phyloP scores from a whole-genome alignment of 2,329 filamentous ascomycete genomes.

The Aureobasidium sp. region DNA sequence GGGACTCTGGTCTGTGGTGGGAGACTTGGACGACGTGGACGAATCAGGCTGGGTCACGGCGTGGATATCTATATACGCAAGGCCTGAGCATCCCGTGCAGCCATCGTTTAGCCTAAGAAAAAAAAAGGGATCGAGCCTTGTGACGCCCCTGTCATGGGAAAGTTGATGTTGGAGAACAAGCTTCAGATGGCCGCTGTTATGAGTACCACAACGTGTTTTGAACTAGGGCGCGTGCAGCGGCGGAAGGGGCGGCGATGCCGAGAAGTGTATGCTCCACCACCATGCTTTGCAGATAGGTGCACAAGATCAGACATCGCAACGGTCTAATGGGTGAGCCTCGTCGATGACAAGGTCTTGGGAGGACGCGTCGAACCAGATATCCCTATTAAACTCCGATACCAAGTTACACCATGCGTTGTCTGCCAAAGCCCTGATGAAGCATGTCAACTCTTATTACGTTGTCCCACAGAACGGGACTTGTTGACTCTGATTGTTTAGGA shows the following conservation, averaged over 20 bases:
- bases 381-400: neutral
- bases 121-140: slow-evolving; percentile 11
- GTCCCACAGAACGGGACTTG: neutral
- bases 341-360: neutral
- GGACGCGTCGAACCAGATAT: neutral
- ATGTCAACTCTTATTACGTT: neutral
- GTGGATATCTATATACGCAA: slow-evolving; percentile 15
- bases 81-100: slow-evolving; percentile 10
- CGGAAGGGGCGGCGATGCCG: slow-evolving; percentile 12
- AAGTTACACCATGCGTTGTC: neutral
- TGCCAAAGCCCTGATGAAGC: neutral
- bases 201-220: slow-evolving; percentile 14
- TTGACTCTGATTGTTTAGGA: slow-evolving; percentile 1
- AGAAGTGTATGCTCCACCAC: slow-evolving; percentile 14
- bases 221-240: slow-evolving; percentile 4
- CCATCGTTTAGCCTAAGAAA: slow-evolving; percentile 12
- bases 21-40: slow-evolving; percentile 15
- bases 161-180: slow-evolving; percentile 13
- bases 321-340: slow-evolving; percentile 4
- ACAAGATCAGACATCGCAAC: slow-evolving; percentile 5
- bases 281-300: slow-evolving; percentile 11
- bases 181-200: slow-evolving; percentile 12
- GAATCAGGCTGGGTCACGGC: slow-evolving; percentile 15
- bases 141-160: slow-evolving; percentile 13
- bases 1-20: slow-evolving; percentile 2